These are phyloP conservation scores for Penicillium psychrofluorescens DNA, from an alignment of 495 filamentous ascomycete genomes.

Conservation along the genomic window DNA sequence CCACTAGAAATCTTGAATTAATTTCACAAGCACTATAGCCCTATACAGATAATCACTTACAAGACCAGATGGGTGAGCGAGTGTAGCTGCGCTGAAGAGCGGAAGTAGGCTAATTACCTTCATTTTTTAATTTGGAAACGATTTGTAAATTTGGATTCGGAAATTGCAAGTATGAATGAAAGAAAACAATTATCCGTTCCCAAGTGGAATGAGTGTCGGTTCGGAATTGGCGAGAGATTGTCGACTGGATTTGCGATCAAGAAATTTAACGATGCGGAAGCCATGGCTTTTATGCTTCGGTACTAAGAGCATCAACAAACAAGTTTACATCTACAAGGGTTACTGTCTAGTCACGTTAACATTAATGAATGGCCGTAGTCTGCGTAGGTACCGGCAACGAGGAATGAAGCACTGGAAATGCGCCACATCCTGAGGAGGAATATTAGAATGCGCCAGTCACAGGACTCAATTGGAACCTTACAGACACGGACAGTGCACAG, in stretches of 20 bases:
- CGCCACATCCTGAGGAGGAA: too few relatives aligned
- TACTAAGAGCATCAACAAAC: not conserved
- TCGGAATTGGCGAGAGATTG: slow-evolving; percentile 4
- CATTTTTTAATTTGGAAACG: slow-evolving; percentile 10
- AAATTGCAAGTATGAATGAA: slow-evolving; percentile 10
- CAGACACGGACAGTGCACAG: too few relatives aligned
- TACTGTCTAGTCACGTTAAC: not conserved
- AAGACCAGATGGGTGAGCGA: slow-evolving; percentile 27
- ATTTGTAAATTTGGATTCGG: not conserved
- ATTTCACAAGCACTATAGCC: not conserved
- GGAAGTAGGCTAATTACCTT: slow-evolving; percentile 16
- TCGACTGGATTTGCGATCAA: slow-evolving; percentile 9
- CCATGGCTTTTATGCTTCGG: not conserved
- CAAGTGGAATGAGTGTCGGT: not conserved
- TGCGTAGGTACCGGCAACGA: too few relatives aligned
- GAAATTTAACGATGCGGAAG: not conserved
- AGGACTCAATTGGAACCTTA: too few relatives aligned
- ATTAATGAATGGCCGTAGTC: not conserved
- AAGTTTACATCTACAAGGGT: too few relatives aligned
- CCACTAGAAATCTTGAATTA: slow-evolving; percentile 17
- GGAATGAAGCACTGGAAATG: too few relatives aligned
- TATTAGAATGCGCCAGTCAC: too few relatives aligned
- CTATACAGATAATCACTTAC: slow-evolving; percentile 12
- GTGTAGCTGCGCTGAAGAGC: slow-evolving; percentile 12
- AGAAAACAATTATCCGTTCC: slow-evolving; percentile 9